Base-by-base conservation (phyloP, 192 early-diverging fungal genomes). In the Gamsiella multidivaricata region DNA sequence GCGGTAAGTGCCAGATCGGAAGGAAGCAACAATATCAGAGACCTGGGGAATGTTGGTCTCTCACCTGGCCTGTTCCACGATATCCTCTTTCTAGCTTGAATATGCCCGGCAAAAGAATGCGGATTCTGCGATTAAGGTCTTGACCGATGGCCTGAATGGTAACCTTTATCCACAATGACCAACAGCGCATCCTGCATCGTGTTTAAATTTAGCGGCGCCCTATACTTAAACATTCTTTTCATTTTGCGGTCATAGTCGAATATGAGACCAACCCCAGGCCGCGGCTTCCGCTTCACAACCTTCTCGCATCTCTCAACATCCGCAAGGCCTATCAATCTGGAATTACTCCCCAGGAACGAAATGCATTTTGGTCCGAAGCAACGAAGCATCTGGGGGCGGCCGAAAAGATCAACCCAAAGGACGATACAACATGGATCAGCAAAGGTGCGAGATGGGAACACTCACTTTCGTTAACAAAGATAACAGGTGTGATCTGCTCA, bases 311-410 rank as follows among this genome's bases (percentile, higher is more conserved):
- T 43, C 88, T 92, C 22, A 85, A 93, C 71, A 91, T 96, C 60
- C 87, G 92, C 51, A 84, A 86, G 67, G 91, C 92, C 22, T 81
- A 83, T 57, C 57, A 81, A 33, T 54, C 76, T 22, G 54, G 50
- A 17, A 61, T 52, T 6, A 56, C 62, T 20, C 66, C 68, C 17
- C 68, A 79, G 0, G 74, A 88, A 36, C 83, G 85, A 52, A 83
- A 91, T 20, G 69, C 87, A 49, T 83, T 83, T 52, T 73, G 94
- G 49, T 72, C 82, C 42, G 82, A 89, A 72, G 96, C 95, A 0
- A 91, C 92, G 0, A 86, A 90, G 50, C 82, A 91, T 46, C 80
- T 95, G 20, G 95, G 93, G 54, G 85, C 89, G 43, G 92, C 94
- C 22, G 90, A 91, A 65, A 83, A 86, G 37, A 89, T 96, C 55